Base-by-base conservation (phyloP, 2,329 filamentous ascomycete species). In the Lithohypha guttulata region DNA sequence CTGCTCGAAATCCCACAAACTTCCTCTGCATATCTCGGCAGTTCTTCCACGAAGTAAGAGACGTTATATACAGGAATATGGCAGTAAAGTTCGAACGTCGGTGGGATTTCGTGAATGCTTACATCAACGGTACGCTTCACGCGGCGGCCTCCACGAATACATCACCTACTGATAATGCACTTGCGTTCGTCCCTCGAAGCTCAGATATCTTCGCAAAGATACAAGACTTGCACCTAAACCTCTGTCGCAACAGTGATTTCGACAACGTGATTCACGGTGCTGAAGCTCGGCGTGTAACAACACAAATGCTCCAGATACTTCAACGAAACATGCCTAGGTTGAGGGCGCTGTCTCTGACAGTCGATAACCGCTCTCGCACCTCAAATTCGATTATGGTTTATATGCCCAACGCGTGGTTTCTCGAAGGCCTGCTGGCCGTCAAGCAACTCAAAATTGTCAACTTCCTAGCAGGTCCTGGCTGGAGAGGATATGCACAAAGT, bases 41-140 rank as follows among this genome's bases (percentile, higher is more conserved):
- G 18, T 37, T 37, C 26, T 37, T 37, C 23, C 19, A 19, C 34
- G 34, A 37, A 22, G 17, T 14, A 14, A 28, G 26, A 14, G 17
- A 21, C 20, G 23, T 29, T 7, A 15, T 37, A 7, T 37, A 22
- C 15, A 23, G 26, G 9, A 19, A 8, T 15, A 37, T 37, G 23
- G 25, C 14, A 19, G 34, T 37, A 23, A 28, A 29, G 10, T 37
- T 37, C 25, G 23, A 37, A 13, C 34, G 34, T 20, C 34, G 34
- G 3, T 37, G 34, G 34, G 34, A 37, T 20, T 30, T 37, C 14
- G 13, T 37, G 14, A 18, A 21, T 29, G 34, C 34, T 11, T n/a
- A 7, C 14, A 17, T 37, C 10, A 28, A 37, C 11, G 13, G 34
- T 17, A 19, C 34, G 2, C 18, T 37, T 2, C 14, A 15, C 9